Conservation (phyloP, 2,329 filamentous ascomycete genomes). For the Conoideocrella luteorostrata region DNA sequence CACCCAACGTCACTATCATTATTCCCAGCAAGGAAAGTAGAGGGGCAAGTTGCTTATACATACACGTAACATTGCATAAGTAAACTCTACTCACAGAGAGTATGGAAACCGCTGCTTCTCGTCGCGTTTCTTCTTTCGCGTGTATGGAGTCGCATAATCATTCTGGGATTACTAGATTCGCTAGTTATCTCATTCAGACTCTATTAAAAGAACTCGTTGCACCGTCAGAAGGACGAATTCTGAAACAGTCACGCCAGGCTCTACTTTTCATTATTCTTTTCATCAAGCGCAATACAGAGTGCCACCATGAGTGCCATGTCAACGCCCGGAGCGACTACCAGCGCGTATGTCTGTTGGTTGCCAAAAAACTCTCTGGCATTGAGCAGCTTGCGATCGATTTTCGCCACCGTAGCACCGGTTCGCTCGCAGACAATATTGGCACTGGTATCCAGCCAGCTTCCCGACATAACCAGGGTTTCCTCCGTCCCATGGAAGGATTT, state of each 20-base stretch:
- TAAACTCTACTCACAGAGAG: too few relatives aligned
- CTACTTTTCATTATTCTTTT: background rate
- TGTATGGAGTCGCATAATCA: too few relatives aligned
- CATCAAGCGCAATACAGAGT: slow-evolving; percentile 51
- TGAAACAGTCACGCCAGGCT: background rate
- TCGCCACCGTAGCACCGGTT: slow-evolving; percentile 45
- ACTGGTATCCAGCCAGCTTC: slow-evolving; percentile 51
- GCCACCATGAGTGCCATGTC: slow-evolving; percentile 61
- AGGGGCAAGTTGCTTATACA: too few relatives aligned
- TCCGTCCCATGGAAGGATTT: slow-evolving; percentile 37
- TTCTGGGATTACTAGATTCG: too few relatives aligned
- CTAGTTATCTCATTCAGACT: too few relatives aligned
- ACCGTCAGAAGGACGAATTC: slow-evolving; percentile 26
- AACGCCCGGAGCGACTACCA: slow-evolving; percentile 57
- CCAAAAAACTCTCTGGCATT: slow-evolving; percentile 52
- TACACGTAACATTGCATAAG: too few relatives aligned
- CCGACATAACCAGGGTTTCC: slow-evolving; percentile 50
- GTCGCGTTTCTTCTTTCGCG: too few relatives aligned
- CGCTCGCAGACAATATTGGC: slow-evolving; percentile 52
- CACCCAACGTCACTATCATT: too few relatives aligned
- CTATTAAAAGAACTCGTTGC: too few relatives aligned
- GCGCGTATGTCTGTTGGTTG: slow-evolving; percentile 58
- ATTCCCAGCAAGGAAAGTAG: too few relatives aligned
- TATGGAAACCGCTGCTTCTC: too few relatives aligned
- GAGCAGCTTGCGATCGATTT: slow-evolving; percentile 52